A percentile compares a stretch with the other conserved stretches of the same genome.
phyloP scores from a whole-genome alignment of 2,329 filamentous ascomycete genomes.

The Colletotrichum orbiculare region DNA sequence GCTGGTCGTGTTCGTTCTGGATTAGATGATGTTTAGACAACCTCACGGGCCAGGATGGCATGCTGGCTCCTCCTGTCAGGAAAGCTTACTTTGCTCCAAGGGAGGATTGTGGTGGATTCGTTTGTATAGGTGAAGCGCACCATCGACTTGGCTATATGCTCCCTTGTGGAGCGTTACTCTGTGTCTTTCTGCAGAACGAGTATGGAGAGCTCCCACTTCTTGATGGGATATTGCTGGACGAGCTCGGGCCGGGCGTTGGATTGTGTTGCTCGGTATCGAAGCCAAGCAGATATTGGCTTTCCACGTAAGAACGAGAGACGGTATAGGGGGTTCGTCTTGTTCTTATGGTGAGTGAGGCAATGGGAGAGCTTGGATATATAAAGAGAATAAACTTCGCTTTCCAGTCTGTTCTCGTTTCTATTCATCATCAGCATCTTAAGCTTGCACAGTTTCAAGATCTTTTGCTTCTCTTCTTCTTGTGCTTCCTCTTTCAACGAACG shows the following conservation, averaged over 20 bases:
- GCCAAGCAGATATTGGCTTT: conserved; percentile 11
- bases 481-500: background rate
- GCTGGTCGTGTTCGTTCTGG: background rate
- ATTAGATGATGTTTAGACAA: background rate
- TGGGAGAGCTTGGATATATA: conserved; percentile 12
- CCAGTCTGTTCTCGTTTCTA: background rate
- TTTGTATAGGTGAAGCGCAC: conserved; percentile 25
- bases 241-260: background rate
- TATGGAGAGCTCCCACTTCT: background rate
- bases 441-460: conserved; percentile 13
- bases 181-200: background rate
- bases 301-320: background rate
- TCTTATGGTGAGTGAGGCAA: background rate
- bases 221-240: background rate
- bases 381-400: conserved; percentile 14
- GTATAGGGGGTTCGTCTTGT: conserved; percentile 5
- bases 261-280: background rate
- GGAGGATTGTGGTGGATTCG: background rate
- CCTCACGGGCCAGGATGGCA: background rate
- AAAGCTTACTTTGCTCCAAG: conserved; percentile 16
- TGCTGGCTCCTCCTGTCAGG: background rate
- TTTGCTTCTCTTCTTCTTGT: background rate
- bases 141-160: conserved; percentile 22
- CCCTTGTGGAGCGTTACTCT: background rate
- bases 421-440: conserved; percentile 13